Conservation (phyloP, 352 stramenopile species). For the Phytophthora crassamura region DNA sequence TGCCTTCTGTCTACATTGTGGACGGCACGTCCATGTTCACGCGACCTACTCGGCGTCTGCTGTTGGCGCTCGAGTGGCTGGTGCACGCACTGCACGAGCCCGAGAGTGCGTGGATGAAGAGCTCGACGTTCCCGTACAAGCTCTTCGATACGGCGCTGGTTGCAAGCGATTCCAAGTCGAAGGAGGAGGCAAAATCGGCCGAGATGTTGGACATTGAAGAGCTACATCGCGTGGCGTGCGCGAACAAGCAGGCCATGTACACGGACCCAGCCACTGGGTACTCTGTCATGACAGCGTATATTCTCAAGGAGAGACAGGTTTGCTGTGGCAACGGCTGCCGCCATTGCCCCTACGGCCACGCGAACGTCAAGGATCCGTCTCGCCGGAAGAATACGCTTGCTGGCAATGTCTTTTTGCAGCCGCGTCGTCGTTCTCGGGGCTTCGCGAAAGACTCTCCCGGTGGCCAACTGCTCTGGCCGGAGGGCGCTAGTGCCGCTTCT, state of each 20-base stretch:
- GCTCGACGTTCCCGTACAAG: constrained; percentile 55
- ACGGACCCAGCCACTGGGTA: constrained; percentile 87
- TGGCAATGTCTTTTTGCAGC: constrained; percentile 43
- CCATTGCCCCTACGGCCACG: constrained; percentile 91
- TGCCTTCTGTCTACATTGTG: constrained; percentile 55
- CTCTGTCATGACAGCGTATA: constrained; percentile 87
- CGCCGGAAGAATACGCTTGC: constrained; percentile 49
- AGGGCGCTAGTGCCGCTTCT: constrained; percentile 6
- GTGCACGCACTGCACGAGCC: constrained; percentile 47
- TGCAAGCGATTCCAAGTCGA: constrained; percentile 3
- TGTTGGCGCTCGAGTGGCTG: constrained; percentile 68
- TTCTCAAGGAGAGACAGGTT: constrained; percentile 73
- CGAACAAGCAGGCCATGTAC: constrained; percentile 77
- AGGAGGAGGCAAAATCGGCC: constrained; percentile 14
- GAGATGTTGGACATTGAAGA: constrained; percentile 62
- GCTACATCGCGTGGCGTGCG: constrained; percentile 75
- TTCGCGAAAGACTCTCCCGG: constrained; percentile 23
- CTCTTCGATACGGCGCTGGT: constrained; percentile 30
- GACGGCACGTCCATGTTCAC: constrained; percentile 81
- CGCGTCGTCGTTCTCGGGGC: constrained; percentile 32
- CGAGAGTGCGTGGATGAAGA: constrained; percentile 33
- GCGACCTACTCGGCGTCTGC: constrained; percentile 59
- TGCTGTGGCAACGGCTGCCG: constrained; percentile 92
- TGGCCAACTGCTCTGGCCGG: constrained; percentile 45
- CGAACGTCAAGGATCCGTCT: constrained; percentile 66